Base-by-base conservation (phyloP, 202 grass and related monocot genomes). In the Zizania palustris region DNA sequence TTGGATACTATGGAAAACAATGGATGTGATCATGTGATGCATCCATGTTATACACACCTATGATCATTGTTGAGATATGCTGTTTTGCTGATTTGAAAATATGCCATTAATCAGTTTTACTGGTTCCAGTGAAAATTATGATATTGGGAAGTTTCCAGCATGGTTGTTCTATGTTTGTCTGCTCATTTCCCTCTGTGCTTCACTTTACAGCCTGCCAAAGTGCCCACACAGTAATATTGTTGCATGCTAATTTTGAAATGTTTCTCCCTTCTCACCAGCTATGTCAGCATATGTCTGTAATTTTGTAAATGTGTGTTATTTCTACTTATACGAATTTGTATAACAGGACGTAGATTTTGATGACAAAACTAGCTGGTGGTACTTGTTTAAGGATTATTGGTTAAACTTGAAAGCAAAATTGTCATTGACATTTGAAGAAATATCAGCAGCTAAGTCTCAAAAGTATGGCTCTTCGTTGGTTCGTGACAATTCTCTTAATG, bases 301-400 rank as follows among this genome's bases (percentile, higher is more conserved):
- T n/a, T 3, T 6, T 41, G 45, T 46, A 46, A 46, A 4, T 70
- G 37, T 33, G 6, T 80, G 21, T 51, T 78, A 11, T 60, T 72
- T 90, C 41, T 90, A 50, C 73, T 84, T 84, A 88, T 72, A 67
- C n/a, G n/a, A n/a, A 45, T 79, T 71, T 81, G 1, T 64, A 83
- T 79, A 75, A 77, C 87, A 99, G 96, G 88, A 96, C 72, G 83
- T 99, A 72, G 90, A 99, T 91, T 96, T 99, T 82, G 92, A 99
- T 63, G 96, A 99, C 74, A 99, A 84, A 89, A 89, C 75, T 28
- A 91, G 85, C 72, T 99, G 90, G 90, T 91, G 93, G 78, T 91
- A 84, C 82, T 90, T 99, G 72, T 99, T 99, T 79, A 99, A 92
- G 73, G 92, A 91, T 18, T 99, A 96, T 79, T 99, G 91, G 89